Base-by-base conservation (phyloP, 1,284 basidiomycete species). In the Apiotrichum veenhuisii region DNA sequence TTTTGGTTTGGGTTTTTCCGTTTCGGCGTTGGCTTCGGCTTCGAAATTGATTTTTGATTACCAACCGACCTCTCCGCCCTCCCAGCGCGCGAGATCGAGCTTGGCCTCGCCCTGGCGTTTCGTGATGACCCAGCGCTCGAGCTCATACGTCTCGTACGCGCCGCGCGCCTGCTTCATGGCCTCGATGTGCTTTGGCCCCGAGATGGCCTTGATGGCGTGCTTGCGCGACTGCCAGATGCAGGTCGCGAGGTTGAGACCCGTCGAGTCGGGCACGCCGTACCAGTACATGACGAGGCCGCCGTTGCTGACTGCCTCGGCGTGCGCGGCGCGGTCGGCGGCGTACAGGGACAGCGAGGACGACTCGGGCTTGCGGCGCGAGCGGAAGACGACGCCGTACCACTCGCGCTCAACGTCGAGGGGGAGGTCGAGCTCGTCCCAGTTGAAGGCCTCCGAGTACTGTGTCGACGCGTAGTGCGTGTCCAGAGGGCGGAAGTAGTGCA, bases 321-420 rank as follows among this genome's bases (percentile, higher is more conserved):
- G 92, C 1, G 92, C 92, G 47, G 82, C 79, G 64, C 82, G 82
- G 74, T 96, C 92, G 9, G 90, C 90, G 54, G 87, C 85, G 75
- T 94, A 93, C 5, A 96, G 81, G 0, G 84, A 88, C 14, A 69
- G 48, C 36, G 52, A 57, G 52, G 56, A 59, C 11, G 63, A 65
- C 33, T 66, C 68, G n/a, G 69, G 65, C 75, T 84, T 86, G 36
- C 92, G 81, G 64, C 83, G 84, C 59, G 87, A 90, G n/a, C 89
- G 81, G 75, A 95, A 95, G 12, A 85, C 89, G 22, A 95, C 92
- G 57, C 85, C 86, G 72, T 93, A 95, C 89, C 90, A 92, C 64
- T 92, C 89, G 51, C 88, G 78, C 64, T 66, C 62, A 36, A 66
- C 61, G 2, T 66, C 55, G 30, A 55, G 52, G 1, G 69, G 67